These are phyloP conservation scores for Wickerhamomyces kurtzmanii DNA, from an alignment of 805 yeast genomes.

Conservation along the genomic window DNA sequence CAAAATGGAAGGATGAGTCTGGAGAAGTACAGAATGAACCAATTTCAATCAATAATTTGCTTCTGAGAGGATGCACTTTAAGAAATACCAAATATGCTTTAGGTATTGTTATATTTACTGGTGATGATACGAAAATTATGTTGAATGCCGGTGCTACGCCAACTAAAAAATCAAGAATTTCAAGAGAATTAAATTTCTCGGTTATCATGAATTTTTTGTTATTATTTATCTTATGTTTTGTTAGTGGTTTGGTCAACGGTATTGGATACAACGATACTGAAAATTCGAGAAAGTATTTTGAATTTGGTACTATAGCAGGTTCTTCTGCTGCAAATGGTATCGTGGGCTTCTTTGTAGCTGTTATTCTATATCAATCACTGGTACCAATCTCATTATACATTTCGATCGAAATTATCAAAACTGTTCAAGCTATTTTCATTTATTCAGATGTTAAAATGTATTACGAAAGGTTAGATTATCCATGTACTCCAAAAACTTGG, in stretches of 20 bases:
- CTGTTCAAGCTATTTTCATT: conserved; percentile 75
- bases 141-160: conserved; percentile 75
- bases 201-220: conserved; percentile 58
- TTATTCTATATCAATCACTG: conserved; percentile 68
- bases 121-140: conserved; percentile 75
- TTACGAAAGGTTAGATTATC: conserved; percentile 59
- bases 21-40: conserved; percentile 43
- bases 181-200: conserved; percentile 62
- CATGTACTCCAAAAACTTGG: conserved; percentile 82
- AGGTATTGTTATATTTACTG: conserved; percentile 70
- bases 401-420: conserved; percentile 73
- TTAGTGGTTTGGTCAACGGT: conserved; percentile 66
- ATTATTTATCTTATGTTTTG: conserved; percentile 57
- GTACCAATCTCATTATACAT: conserved; percentile 80
- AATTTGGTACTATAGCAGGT: conserved; percentile 61
- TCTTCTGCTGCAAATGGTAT: conserved; percentile 60
- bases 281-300: conserved; percentile 54
- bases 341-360: conserved; percentile 64
- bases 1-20: conserved; percentile 36
- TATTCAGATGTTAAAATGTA: conserved; percentile 69
- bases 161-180: conserved; percentile 63
- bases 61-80: conserved; percentile 68
- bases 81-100: conserved; percentile 80
- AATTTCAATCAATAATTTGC: conserved; percentile 55
- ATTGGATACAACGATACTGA: conserved; percentile 36